Percentiles rank a stretch among this genome's conserved stretches.
Evolutionary conservation across 768 basidiomycete genomes (phyloP).

Genomic region (Pleurotus eryngii): DNA sequence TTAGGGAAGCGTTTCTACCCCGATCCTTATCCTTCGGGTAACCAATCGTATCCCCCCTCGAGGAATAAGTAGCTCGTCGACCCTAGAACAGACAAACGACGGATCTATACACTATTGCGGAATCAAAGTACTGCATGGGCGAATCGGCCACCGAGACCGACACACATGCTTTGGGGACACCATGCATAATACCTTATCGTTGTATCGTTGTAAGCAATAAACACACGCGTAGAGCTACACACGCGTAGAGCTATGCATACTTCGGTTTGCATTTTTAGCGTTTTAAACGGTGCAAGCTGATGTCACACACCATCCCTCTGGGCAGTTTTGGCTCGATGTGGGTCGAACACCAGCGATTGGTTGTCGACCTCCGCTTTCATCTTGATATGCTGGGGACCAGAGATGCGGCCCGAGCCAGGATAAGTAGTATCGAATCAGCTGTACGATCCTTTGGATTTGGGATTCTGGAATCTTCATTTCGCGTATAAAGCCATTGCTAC

Average conservation of each 20-base stretch:
- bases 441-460: conserved; percentile 7
- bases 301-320: conserved; percentile 1
- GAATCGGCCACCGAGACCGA: conserved; percentile 1
- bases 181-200: conserved; percentile 1
- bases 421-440: conserved; percentile 11
- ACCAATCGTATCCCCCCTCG: not conserved
- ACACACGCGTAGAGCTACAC: not conserved
- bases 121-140: not conserved
- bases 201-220: conserved; percentile 1
- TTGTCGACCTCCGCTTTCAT: conserved; percentile 11
- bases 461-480: conserved; percentile 11
- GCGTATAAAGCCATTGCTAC: conserved; percentile 11
- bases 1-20: not conserved
- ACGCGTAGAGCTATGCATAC: not conserved
- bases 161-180: not conserved
- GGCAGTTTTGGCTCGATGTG: not conserved
- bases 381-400: conserved; percentile 14
- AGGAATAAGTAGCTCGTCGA: not conserved
- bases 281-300: conserved; percentile 12
- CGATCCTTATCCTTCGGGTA: not conserved
- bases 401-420: conserved; percentile 15
- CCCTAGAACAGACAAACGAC: not conserved
- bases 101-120: not conserved
- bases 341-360: conserved; percentile 2
- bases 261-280: conserved; percentile 13